Base-by-base conservation (phyloP, 2,329 filamentous ascomycete species). In the Triangularia setosa region DNA sequence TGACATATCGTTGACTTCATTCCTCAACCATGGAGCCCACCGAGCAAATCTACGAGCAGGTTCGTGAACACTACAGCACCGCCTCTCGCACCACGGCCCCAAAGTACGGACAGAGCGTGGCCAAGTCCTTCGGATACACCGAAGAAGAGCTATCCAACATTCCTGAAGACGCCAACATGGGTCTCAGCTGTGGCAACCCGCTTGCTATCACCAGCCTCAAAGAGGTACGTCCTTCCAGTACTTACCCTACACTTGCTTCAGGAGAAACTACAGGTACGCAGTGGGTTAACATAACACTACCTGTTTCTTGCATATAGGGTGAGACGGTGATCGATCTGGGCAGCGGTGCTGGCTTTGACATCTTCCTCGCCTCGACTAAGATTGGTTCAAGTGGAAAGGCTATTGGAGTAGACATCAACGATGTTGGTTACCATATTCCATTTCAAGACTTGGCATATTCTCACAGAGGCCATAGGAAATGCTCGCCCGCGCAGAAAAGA, bases 341-440 rank as follows among this genome's bases (percentile, higher is more conserved):
- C 1, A 80, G 79, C 65, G 84, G 86, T 2, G 84, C 81, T 7
- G 85, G 85, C 0, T 83, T 87, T 54, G 85, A 88, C 69, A 80
- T 82, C 18, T 85, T 87, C 65, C 78, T 82, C 2, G 83, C 84
- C 11, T 77, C 82, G 3, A 75, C 75, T 25, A 83, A 79, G 68
- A 79, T 87, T 40, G 83, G 83, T 0, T 56, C 68, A 0, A 72
- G 71, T 3, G 84, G 84, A 1, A 79, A 74, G 27, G 83, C 77
- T 3, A 81, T 87, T 58, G 86, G 85, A 7, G 75, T 88, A 4
- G 85, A 88, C 69, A 87, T 88, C 81, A 87, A 83, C 67, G 79
- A 84, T 73, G 84, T 82, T 68, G 6, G 65, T 1, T n/a, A n/a
- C n/a, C n/a, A n/a, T n/a, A n/a, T n/a, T n/a, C n/a, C n/a, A n/a